phyloP scores from a whole-genome alignment of 2,329 filamentous ascomycete species.

The Diaporthe caulivora region DNA sequence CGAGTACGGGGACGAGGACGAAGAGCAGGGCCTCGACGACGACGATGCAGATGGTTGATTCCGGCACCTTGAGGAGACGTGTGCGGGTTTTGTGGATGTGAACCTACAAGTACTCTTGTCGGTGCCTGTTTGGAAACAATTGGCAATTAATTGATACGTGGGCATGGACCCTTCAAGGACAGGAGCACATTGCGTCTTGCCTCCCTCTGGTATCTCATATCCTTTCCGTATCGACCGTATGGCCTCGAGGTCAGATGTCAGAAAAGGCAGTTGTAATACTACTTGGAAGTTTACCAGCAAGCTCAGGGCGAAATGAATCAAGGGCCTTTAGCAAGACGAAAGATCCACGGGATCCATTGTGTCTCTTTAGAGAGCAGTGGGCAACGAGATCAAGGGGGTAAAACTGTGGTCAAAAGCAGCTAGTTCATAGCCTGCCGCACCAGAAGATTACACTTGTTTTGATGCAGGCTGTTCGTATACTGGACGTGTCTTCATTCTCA shows the following conservation, averaged over 20 bases:
- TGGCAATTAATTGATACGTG: neutral
- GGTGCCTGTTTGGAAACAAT: neutral
- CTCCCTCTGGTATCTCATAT: too few species aligned
- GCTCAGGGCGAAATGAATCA: neutral
- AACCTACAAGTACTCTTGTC: neutral
- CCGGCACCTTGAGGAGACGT: neutral
- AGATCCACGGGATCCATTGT: too few species aligned
- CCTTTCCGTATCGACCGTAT: neutral
- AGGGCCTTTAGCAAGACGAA: neutral
- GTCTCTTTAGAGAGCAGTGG: neutral
- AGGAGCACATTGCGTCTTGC: neutral
- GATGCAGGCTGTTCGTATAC: neutral
- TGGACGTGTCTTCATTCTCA: neutral
- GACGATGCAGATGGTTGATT: slow-evolving; percentile 34
- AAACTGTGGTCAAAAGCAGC: too few species aligned
- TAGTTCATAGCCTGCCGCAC: neutral
- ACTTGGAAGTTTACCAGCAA: neutral
- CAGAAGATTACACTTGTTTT: neutral
- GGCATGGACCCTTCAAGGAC: neutral
- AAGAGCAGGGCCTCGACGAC: slow-evolving; percentile 40
- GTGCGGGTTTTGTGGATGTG: too few species aligned
- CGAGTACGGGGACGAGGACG: slow-evolving; percentile 42
- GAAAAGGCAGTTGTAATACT: too few species aligned
- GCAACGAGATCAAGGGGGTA: too few species aligned
- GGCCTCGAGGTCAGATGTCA: too few species aligned